Evolutionary conservation across 805 yeast genomes (phyloP).

Genomic region (Saccharomyces mikatae): DNA sequence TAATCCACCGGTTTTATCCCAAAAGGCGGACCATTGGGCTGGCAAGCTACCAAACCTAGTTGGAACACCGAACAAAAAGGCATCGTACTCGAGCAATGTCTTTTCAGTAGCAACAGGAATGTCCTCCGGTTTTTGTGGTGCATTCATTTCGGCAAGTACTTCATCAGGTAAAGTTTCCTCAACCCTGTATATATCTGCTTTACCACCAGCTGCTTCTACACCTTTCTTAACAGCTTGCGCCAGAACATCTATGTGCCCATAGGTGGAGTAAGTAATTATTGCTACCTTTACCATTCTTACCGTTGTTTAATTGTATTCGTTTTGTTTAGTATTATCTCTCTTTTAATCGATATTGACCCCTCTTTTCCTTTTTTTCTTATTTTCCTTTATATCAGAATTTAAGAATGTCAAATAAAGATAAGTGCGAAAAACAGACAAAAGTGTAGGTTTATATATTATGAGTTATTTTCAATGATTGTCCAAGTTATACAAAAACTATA

Average conservation of each 20-base stretch:
- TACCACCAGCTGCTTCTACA: conserved; percentile 58
- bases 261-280: conserved; percentile 63
- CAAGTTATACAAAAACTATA: not conserved
- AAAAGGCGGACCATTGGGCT: conserved; percentile 67
- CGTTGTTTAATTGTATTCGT: not conserved
- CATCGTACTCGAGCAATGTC: conserved; percentile 57
- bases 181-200: conserved; percentile 65
- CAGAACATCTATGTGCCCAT: conserved; percentile 65
- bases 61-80: conserved; percentile 71
- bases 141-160: conserved; percentile 49
- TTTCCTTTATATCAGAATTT: conserved; percentile 3
- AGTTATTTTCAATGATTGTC: not conserved
- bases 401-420: not conserved
- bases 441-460: not conserved
- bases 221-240: conserved; percentile 68
- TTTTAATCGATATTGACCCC: not conserved
- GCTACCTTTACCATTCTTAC: conserved; percentile 33
- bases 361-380: not conserved
- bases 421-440: not conserved
- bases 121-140: conserved; percentile 52
- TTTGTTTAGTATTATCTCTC: not conserved
- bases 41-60: conserved; percentile 74
- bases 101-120: conserved; percentile 52
- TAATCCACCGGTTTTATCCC: conserved; percentile 73
- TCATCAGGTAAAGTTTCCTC: conserved; percentile 67